Percentiles rank a stretch among this genome's conserved stretches.
These are phyloP conservation scores for Camelina neglecta DNA, from an alignment of 345 rosid species.

Conservation along the genomic window DNA sequence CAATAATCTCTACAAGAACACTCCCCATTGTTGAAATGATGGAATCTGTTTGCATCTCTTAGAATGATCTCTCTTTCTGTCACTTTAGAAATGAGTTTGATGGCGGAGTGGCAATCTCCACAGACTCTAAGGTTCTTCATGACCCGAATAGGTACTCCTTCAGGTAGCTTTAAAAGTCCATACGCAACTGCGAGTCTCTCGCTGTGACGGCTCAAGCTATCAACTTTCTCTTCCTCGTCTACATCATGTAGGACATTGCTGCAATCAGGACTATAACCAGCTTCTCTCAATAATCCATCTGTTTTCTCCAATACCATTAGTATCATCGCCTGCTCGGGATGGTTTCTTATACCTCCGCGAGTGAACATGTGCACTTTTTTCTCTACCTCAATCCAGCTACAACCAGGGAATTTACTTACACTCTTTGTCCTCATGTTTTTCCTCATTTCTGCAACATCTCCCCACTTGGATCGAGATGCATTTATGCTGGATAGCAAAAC, in stretches of 20 bases:
- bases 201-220: conserved; percentile 68
- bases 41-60: conserved; percentile 85
- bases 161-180: conserved; percentile 74
- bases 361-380: conserved; percentile 75
- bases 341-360: conserved; percentile 58
- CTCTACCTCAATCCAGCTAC: conserved; percentile 77
- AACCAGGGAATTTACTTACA: conserved; percentile 74
- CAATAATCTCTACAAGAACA: conserved; percentile 86
- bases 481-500: conserved; percentile 72
- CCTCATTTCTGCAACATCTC: conserved; percentile 62
- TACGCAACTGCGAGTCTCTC: conserved; percentile 83
- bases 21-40: conserved; percentile 72
- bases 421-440: conserved; percentile 56
- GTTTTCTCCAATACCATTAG: conserved; percentile 57
- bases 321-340: conserved; percentile 62
- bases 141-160: conserved; percentile 71
- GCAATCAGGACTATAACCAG: conserved; percentile 76
- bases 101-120: conserved; percentile 80
- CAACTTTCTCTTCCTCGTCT: conserved; percentile 77
- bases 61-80: conserved; percentile 71
- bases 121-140: conserved; percentile 87
- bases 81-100: conserved; percentile 71
- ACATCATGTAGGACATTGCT: conserved; percentile 81
- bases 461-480: conserved; percentile 71
- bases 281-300: conserved; percentile 64